phyloP scores from a whole-genome alignment of 176 grass and related monocot species.

The Coix lacrymajobi region DNA sequence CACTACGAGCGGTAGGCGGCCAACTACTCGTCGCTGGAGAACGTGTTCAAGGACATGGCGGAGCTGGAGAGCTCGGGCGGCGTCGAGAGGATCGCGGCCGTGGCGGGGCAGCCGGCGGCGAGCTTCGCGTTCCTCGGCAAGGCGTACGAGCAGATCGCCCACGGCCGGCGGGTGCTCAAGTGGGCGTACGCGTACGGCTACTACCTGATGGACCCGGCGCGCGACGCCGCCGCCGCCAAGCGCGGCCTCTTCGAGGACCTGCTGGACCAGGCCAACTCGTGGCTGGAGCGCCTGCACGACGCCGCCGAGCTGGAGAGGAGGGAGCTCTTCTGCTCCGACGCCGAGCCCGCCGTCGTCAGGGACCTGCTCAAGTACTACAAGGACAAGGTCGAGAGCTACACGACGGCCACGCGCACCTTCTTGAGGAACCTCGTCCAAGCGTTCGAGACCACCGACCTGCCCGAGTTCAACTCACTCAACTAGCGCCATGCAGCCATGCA shows the following conservation, averaged over 20 bases:
- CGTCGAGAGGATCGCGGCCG: background rate
- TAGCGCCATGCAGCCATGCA: background rate
- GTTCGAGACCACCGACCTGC: background rate
- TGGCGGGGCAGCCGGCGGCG: background rate
- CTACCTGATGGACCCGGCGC: background rate
- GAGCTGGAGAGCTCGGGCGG: background rate
- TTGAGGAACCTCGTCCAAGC: background rate
- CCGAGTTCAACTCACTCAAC: background rate
- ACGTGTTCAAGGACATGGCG: background rate
- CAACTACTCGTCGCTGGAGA: background rate
- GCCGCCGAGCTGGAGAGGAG: background rate
- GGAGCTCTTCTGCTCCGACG: background rate
- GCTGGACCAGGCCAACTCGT: background rate
- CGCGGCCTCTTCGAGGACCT: slow-evolving; percentile 2
- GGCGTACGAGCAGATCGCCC: slow-evolving; percentile 6
- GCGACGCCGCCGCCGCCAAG: background rate
- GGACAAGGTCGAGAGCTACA: background rate
- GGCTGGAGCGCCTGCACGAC: background rate
- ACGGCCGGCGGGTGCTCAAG: background rate
- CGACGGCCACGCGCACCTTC: background rate
- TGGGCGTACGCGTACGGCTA: slow-evolving; percentile 3
- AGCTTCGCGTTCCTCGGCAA: background rate
- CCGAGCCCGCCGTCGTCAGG: background rate
- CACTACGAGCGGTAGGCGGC: slow-evolving; percentile 37
- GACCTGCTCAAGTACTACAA: background rate